These are phyloP conservation scores for Dioscorea alata DNA, from an alignment of 106 monocot species.

Conservation along the genomic window DNA sequence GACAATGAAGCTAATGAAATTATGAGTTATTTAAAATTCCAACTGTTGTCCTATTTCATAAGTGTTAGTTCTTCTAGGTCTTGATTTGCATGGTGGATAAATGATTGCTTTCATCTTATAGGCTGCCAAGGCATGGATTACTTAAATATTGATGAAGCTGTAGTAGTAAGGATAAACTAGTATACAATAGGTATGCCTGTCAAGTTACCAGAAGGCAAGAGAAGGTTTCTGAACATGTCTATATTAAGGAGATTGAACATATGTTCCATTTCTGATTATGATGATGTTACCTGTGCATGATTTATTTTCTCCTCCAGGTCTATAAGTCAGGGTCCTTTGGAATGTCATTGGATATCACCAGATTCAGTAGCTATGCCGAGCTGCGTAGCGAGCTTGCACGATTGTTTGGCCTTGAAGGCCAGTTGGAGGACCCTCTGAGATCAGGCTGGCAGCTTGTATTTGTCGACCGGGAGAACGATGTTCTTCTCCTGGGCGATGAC, in stretches of 20 bases:
- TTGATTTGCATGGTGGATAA: no score
- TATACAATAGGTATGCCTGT: background rate
- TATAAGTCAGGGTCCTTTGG: conserved; percentile 59
- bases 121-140: no score
- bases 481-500: conserved; percentile 68
- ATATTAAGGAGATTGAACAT: background rate
- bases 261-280: no score
- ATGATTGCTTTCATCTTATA: no score
- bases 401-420: conserved; percentile 70
- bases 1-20: no score
- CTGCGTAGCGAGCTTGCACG: conserved; percentile 49
- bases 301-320: conserved; percentile 26
- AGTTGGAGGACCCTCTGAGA: conserved; percentile 75
- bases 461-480: conserved; percentile 68
- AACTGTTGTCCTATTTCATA: no score
- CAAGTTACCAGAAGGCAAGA: background rate
- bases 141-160: no score
- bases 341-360: conserved; percentile 53
- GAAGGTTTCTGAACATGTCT: background rate
- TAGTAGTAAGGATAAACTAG: background rate
- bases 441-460: conserved; percentile 99
- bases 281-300: background rate
- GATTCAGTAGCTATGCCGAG: conserved; percentile 56
- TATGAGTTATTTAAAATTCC: no score
- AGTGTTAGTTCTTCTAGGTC: no score